phyloP scores from a whole-genome alignment of 2,329 filamentous ascomycete genomes.

The Beauveria sp. region DNA sequence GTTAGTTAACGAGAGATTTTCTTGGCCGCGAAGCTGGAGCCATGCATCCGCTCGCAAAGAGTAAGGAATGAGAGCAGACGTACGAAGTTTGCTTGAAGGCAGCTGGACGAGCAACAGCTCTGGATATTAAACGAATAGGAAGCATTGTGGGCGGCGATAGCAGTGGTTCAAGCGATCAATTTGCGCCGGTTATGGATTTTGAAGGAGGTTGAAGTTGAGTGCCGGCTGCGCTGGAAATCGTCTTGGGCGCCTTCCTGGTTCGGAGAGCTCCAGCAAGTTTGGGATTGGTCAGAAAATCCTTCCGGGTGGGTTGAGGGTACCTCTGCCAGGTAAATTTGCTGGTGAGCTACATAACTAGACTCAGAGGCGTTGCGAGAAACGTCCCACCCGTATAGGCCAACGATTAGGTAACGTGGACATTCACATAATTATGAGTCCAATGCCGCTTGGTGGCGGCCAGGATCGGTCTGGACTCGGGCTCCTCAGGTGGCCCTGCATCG shows the following conservation, averaged over 20 bases:
- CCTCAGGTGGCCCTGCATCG: neutral
- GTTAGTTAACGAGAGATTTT: constrained; percentile 18
- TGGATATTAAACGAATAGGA: constrained; percentile 52
- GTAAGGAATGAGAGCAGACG: constrained; percentile 19
- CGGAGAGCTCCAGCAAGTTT: constrained; percentile 13
- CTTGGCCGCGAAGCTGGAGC: neutral
- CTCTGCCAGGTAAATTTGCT: constrained; percentile 1
- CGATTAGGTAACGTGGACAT: constrained; percentile 9
- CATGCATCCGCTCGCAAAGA: neutral
- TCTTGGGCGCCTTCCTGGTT: constrained; percentile 10
- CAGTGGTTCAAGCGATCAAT: constrained; percentile 20
- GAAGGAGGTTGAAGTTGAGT: constrained; percentile 6
- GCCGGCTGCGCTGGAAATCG: neutral
- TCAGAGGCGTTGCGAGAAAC: neutral
- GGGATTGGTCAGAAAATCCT: constrained; percentile 8
- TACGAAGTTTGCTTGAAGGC: constrained; percentile 46
- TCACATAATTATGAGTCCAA: neutral
- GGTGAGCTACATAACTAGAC: neutral
- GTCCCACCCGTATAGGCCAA: neutral
- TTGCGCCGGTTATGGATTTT: constrained; percentile 14
- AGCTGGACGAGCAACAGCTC: constrained; percentile 48
- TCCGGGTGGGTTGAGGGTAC: neutral
- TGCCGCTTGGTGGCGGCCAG: constrained; percentile 8
- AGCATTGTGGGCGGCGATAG: constrained; percentile 42
- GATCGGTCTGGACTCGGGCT: neutral